These are phyloP conservation scores for Nemania sp. DNA, from an alignment of 2,329 filamentous ascomycete genomes.

Conservation along the genomic window DNA sequence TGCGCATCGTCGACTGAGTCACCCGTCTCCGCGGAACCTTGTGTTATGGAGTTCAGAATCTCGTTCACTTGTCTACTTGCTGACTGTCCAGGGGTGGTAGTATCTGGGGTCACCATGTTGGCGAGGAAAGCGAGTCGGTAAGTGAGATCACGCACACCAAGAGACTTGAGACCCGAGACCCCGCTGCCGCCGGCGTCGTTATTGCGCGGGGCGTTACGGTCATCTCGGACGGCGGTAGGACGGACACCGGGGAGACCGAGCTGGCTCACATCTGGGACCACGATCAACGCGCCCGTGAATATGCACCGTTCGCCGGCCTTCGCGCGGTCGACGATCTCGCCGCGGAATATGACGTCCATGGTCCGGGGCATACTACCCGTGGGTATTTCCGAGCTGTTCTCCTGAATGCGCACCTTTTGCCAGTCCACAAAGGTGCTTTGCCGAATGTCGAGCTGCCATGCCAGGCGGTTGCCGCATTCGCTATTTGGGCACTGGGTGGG, in stretches of 20 bases:
- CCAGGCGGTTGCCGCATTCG: slow-evolving; percentile 83
- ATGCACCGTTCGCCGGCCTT: slow-evolving; percentile 99
- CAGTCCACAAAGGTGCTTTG: slow-evolving; percentile 98
- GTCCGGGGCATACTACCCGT: slow-evolving; percentile 98
- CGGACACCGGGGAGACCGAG: slow-evolving; percentile 85
- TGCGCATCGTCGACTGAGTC: slow-evolving; percentile 84
- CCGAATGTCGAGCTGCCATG: slow-evolving; percentile 96
- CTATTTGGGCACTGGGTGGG: slow-evolving; percentile 92
- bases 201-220: slow-evolving; percentile 70
- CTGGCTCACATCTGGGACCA: slow-evolving; percentile 95
- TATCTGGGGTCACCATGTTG: slow-evolving; percentile 93
- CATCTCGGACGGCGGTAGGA: slow-evolving; percentile 83
- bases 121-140: slow-evolving; percentile 96
- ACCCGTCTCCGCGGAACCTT: slow-evolving; percentile 68
- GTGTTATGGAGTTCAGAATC: slow-evolving; percentile 82
- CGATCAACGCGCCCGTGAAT: slow-evolving; percentile 94
- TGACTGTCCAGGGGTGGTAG: slow-evolving; percentile 75
- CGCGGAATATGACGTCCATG: slow-evolving; percentile 93
- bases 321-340: slow-evolving; percentile 95
- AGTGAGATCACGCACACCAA: slow-evolving; percentile 93
- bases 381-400: slow-evolving; percentile 97
- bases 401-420: slow-evolving; percentile 98
- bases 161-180: slow-evolving; percentile 83
- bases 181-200: slow-evolving; percentile 83
- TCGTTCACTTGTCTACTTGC: slow-evolving; percentile 78